These are phyloP conservation scores for Heterobasidion annosum DNA, from an alignment of 1,284 basidiomycete species.

Conservation along the genomic window DNA sequence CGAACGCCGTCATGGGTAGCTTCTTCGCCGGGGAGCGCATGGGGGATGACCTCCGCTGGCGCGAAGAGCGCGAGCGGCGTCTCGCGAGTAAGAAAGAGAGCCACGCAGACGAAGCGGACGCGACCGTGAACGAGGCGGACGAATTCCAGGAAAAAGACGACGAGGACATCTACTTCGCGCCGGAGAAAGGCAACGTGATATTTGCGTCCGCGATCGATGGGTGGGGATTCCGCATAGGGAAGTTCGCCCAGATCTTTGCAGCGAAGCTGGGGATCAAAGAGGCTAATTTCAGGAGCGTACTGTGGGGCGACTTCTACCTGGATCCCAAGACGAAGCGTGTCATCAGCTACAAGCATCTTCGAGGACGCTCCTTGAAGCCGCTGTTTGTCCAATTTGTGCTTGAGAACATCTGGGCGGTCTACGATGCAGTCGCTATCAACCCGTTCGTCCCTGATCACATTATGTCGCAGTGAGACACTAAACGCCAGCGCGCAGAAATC, in stretches of 20 bases:
- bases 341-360: slow-evolving; percentile 85
- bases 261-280: slow-evolving; percentile 91
- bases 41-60: slow-evolving; percentile 93
- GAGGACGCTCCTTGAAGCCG: slow-evolving; percentile 85
- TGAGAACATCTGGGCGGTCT: slow-evolving; percentile 97
- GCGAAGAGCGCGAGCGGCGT: slow-evolving; percentile 83
- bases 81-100: slow-evolving; percentile 66
- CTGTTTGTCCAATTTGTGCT: slow-evolving; percentile 97
- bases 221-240: slow-evolving; percentile 94
- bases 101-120: slow-evolving; percentile 58
- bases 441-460: slow-evolving; percentile 48
- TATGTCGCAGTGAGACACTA: not conserved
- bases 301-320: slow-evolving; percentile 98
- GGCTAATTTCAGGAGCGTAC: slow-evolving; percentile 73
- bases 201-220: slow-evolving; percentile 97
- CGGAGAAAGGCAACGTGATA: slow-evolving; percentile 92
- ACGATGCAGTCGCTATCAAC: slow-evolving; percentile 80
- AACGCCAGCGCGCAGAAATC: slow-evolving; percentile 45
- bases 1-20: slow-evolving; percentile 96
- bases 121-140: slow-evolving; percentile 41
- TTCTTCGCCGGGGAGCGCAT: slow-evolving; percentile 97
- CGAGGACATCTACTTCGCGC: slow-evolving; percentile 96
- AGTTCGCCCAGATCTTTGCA: slow-evolving; percentile 91
- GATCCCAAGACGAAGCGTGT: slow-evolving; percentile 96
- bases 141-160: slow-evolving; percentile 93